Evolutionary conservation across 1,284 basidiomycete genomes (phyloP), one percentile per base, ranked within the genome.

Genomic region (Ustilago xerochloae): DNA sequence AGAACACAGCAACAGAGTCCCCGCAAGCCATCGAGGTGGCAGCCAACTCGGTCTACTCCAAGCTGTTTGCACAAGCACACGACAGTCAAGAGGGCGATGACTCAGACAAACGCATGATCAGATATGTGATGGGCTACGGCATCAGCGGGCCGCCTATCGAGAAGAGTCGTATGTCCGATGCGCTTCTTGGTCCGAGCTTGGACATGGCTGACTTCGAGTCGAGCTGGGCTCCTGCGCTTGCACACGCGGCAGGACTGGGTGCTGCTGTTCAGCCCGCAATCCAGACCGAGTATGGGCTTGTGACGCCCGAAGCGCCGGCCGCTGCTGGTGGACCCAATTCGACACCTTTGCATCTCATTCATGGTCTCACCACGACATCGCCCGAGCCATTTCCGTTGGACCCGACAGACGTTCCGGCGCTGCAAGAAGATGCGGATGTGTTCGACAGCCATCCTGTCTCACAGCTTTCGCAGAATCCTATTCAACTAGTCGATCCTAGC

Each of bases 341-440:
- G 62, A 81, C 77, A 22, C 82, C 82, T 6, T 61, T 84, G 41
- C 82, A 84, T 55, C 69, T 84, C 38, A 77, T 82, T 48, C 82
- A 84, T 50, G 82, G 80, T 9, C 69, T 84, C 20, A 83, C 82
- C 1, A 78, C 76, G 3, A 75, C 78, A 4, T 69, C 70, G 45
- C 75, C 79, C 3, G 74, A 75, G 24, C 71, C 77, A 1, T 80
- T 84, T 48, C 81, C 82, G 22, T 67, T 84, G 13, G 82, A 84
- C 51, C 75, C 68, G 4, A 65, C 78, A 4, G 82, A 84, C 24
- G 74, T 81, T 30, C 75, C 80, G 4, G 75, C 72, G 12, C 56
- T 80, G 55, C 59, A 69, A 9, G 59, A 77, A 18, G 67, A 71
- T 15, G 51, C 51, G 18, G 58, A 70, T 41, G 58, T 68, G 33